Percentiles rank a stretch among this genome's conserved stretches.
Evolutionary conservation across 78 protist genomes (phyloP).

Genomic region (Diacronema lutheri): DNA sequence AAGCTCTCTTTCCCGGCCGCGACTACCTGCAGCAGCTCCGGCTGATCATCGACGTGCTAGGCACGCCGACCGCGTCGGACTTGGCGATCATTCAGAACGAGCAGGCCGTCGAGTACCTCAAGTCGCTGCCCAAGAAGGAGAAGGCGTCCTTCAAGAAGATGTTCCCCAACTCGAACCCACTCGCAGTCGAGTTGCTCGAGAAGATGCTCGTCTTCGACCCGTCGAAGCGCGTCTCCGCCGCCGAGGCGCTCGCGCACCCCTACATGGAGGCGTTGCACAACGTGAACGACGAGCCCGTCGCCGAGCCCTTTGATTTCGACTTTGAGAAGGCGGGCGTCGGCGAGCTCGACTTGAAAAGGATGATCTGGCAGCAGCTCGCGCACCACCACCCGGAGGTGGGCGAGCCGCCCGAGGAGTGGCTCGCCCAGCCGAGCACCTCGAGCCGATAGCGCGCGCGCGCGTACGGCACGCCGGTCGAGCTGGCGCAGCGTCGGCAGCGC

Average conservation of each 20-base stretch:
- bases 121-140: neutral
- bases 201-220: neutral
- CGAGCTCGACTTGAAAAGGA: neutral
- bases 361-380: slow-evolving; percentile 4
- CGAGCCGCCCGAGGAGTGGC: too few relatives aligned
- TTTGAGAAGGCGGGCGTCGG: neutral
- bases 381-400: neutral
- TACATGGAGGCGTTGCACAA: slow-evolving; percentile 56
- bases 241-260: slow-evolving; percentile 65
- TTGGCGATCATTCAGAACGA: neutral
- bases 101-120: slow-evolving; percentile 12
- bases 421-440: too few relatives aligned
- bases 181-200: neutral
- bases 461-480: too few relatives aligned
- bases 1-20: slow-evolving; percentile 25
- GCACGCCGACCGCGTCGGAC: neutral
- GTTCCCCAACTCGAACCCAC: slow-evolving; percentile 26
- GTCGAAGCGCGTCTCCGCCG: neutral
- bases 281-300: slow-evolving; percentile 40
- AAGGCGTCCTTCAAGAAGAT: neutral
- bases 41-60: slow-evolving; percentile 15
- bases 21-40: slow-evolving; percentile 34
- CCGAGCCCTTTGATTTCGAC: neutral
- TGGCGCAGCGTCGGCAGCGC: too few relatives aligned
- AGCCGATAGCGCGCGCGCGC: too few relatives aligned